Evolutionary conservation across 768 basidiomycete species (phyloP), one percentile per base, ranked within the genome.

Genomic region (Filobasidium wieringae): DNA sequence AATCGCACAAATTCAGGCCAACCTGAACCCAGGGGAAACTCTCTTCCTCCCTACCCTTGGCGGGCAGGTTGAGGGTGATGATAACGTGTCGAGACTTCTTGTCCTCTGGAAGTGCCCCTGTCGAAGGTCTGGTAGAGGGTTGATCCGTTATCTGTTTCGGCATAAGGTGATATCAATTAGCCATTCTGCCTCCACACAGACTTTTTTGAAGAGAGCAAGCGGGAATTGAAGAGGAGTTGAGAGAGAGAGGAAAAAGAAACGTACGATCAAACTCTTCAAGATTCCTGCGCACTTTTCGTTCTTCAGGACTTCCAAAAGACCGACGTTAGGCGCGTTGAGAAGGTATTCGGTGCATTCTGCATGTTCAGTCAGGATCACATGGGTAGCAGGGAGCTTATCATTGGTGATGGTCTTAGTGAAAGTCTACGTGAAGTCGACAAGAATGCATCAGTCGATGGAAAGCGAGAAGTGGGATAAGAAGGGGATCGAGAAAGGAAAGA

Each of bases 91-190:
- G 87, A 65, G 82, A 78, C 60, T 80, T 79, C 40, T 81, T 72
- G 49, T 77, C 72, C 36, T 80, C 71, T 4, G 79, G 66, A 40
- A 83, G 58, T 0, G 82, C 79, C 2, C 75, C 69, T 30, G 63
- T 61, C 0, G 66, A 59, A 0, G 91, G 91, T 55, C 86, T 82
- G 24, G 79, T 78, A 53, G 83, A 78, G 7, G 90, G 87, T 67
- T 89, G 87, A 76, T 95, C 91, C 26, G 90, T 88, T 54, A 90
- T 80, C 69, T 71, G n/a, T n/a, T n/a, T n/a, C n/a, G n/a, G n/a
- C n/a, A n/a, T n/a, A n/a, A n/a, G n/a, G n/a, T n/a, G n/a, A n/a
- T n/a, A n/a, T n/a, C n/a, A n/a, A n/a, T n/a, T n/a, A n/a, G n/a
- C n/a, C n/a, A n/a, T n/a, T n/a, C n/a, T n/a, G n/a, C n/a, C n/a